phyloP scores from a whole-genome alignment of 176 grass and related monocot genomes.

The Carex myosuroides region DNA sequence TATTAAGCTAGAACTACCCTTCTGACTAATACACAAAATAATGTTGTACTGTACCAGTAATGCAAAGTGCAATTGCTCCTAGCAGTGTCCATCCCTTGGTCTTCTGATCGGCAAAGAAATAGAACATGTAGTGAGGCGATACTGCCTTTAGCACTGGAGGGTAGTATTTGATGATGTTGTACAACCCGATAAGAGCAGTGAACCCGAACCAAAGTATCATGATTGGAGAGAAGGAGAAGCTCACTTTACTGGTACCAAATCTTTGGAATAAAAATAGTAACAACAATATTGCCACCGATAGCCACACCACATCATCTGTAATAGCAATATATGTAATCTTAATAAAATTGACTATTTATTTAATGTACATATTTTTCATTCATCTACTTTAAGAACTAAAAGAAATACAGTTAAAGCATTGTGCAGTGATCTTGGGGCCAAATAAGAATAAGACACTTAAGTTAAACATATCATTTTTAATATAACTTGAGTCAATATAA shows the following conservation, averaged over 20 bases:
- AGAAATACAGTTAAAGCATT: not conserved
- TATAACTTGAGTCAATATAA: not conserved
- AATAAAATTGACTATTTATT: not conserved
- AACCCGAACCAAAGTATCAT: constrained; percentile 57
- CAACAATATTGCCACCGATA: constrained; percentile 53
- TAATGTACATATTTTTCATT: not conserved
- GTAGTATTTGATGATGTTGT: constrained; percentile 66
- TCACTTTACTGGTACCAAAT: constrained; percentile 67
- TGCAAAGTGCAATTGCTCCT: constrained; percentile 60
- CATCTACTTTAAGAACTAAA: not conserved
- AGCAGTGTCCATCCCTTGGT: constrained; percentile 53
- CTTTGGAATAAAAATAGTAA: constrained; percentile 52
- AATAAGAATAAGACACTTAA: not conserved
- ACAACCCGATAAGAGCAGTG: constrained; percentile 42
- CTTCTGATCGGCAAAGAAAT: constrained; percentile 52
- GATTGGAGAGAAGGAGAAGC: constrained; percentile 69
- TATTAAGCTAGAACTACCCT: not conserved
- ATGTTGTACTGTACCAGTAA: constrained; percentile 44
- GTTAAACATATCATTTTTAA: not conserved
- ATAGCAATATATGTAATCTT: not conserved
- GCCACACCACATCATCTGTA: constrained; percentile 54
- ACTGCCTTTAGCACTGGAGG: constrained; percentile 53
- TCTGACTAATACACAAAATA: not conserved
- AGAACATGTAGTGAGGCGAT: constrained; percentile 45
- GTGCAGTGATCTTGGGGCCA: not conserved